These are phyloP conservation scores for Dactylellina haptotyla DNA, from an alignment of 2,329 filamentous ascomycete genomes.

Conservation along the genomic window DNA sequence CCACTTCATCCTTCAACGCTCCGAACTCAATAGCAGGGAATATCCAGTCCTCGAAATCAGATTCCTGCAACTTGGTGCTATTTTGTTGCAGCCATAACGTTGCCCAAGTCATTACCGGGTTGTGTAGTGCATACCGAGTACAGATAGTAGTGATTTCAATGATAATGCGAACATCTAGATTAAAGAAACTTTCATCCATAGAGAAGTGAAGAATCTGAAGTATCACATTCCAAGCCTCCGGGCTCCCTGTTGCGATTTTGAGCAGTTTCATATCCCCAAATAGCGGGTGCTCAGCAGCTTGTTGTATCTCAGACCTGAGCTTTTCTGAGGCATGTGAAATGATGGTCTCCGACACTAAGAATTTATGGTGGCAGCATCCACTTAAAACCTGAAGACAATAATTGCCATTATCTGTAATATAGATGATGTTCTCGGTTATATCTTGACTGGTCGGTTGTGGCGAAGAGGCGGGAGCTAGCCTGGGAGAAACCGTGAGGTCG, in stretches of 20 bases:
- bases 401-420: too few species aligned
- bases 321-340: too few species aligned
- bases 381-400: too few species aligned
- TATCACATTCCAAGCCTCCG: not conserved
- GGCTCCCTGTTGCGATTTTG: not conserved
- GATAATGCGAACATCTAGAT: not conserved
- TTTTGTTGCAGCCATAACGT: not conserved
- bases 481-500: too few species aligned
- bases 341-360: too few species aligned
- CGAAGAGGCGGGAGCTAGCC: too few species aligned
- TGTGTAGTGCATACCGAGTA: not conserved
- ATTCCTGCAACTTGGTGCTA: not conserved
- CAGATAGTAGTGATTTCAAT: not conserved
- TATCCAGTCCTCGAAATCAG: not conserved
- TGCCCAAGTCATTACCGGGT: not conserved
- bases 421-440: too few species aligned
- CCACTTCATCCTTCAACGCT: not conserved
- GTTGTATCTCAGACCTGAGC: too few species aligned
- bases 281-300: too few species aligned
- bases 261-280: too few species aligned
- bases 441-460: too few species aligned
- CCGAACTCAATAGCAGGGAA: not conserved
- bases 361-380: too few species aligned
- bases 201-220: not conserved
- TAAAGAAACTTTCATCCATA: not conserved